These are phyloP conservation scores for Populus euphratica DNA, from an alignment of 345 rosid genomes.

Conservation along the genomic window DNA sequence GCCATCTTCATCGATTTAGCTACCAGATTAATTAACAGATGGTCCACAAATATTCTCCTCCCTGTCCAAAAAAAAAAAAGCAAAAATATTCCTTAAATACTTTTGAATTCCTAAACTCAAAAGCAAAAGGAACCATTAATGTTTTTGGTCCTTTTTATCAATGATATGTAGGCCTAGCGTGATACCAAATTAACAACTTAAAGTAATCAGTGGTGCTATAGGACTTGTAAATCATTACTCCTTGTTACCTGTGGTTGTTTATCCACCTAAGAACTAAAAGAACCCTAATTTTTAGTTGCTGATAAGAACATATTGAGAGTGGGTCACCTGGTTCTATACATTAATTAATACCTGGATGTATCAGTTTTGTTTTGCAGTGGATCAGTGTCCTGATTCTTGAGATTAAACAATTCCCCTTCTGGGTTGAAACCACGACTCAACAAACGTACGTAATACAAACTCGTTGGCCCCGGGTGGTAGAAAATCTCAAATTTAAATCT, in stretches of 20 bases:
- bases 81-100: neutral
- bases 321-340: neutral
- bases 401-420: neutral
- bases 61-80: neutral
- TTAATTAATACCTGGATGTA: too few species aligned
- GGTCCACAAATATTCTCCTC: neutral
- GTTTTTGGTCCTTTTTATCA: neutral
- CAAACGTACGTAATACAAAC: neutral
- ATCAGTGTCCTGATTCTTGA: neutral
- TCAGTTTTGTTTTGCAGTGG: neutral
- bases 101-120: neutral
- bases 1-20: too few species aligned
- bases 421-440: neutral
- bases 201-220: neutral
- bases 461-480: too few species aligned
- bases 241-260: neutral
- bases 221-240: neutral
- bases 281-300: neutral
- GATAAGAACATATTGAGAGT: too few species aligned
- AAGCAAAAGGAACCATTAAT: neutral
- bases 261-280: neutral
- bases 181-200: neutral
- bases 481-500: too few species aligned
- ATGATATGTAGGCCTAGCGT: neutral
- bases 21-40: too few species aligned